Evolutionary conservation across 2,329 filamentous ascomycete species (phyloP).

Genomic region (Beauveria sp.): DNA sequence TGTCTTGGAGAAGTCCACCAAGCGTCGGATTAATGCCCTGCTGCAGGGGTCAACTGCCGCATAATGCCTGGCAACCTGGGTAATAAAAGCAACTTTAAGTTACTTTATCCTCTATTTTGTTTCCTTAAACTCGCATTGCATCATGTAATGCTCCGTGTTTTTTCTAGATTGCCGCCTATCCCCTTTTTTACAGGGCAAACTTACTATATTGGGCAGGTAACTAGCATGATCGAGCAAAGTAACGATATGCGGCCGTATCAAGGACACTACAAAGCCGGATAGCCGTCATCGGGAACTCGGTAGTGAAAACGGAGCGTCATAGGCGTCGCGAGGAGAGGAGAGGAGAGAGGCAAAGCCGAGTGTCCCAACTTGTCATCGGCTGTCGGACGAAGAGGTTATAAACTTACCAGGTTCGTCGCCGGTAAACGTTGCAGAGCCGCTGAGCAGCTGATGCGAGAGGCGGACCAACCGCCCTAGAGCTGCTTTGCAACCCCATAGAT

Average conservation of each 20-base stretch:
- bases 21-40: background rate
- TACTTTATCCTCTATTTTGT: no score
- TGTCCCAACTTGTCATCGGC: no score
- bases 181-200: background rate
- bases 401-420: no score
- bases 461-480: no score
- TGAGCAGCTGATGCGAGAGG: no score
- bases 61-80: background rate
- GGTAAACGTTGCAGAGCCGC: no score
- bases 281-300: background rate
- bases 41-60: background rate
- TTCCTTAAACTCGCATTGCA: background rate
- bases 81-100: no score
- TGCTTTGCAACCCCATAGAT: no score
- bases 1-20: background rate
- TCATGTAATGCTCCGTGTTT: background rate
- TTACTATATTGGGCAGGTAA: slow-evolving; percentile 9
- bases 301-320: background rate
- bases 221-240: background rate
- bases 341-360: no score
- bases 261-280: slow-evolving; percentile 4
- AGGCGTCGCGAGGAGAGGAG: no score
- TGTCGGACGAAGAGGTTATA: no score
- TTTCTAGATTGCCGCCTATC: background rate
- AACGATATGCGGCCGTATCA: background rate